phyloP scores from a whole-genome alignment of 2,329 filamentous ascomycete species.

The Epicoccum sorghinum region DNA sequence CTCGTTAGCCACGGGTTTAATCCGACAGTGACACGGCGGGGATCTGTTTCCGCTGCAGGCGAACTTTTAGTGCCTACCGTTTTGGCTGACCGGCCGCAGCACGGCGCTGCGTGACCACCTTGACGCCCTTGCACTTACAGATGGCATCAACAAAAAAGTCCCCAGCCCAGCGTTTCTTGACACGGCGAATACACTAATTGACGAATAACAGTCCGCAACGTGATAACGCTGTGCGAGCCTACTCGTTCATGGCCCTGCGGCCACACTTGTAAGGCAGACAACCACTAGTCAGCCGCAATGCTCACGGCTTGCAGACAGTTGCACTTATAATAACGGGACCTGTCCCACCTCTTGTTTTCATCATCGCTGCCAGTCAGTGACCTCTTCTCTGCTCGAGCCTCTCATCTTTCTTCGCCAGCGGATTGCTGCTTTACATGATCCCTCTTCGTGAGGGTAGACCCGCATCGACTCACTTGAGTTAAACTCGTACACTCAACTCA shows the following conservation, averaged over 20 bases:
- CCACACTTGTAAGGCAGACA: slow-evolving; percentile 16
- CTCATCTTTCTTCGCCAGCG: not conserved
- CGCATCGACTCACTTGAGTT: not conserved
- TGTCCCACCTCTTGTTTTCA: not conserved
- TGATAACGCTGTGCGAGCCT: slow-evolving; percentile 14
- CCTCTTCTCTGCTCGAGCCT: not conserved
- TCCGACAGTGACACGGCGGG: slow-evolving; percentile 6
- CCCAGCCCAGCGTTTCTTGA: slow-evolving; percentile 10
- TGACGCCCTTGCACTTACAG: slow-evolving; percentile 9
- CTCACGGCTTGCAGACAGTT: slow-evolving; percentile 7
- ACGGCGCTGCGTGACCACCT: slow-evolving; percentile 10
- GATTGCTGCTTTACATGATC: slow-evolving; percentile 8
- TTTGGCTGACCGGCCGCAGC: slow-evolving; percentile 16
- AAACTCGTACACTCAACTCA: not conserved
- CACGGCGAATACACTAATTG: slow-evolving; percentile 17
- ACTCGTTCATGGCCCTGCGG: slow-evolving; percentile 13
- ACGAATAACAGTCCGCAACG: slow-evolving; percentile 14
- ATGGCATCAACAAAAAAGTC: slow-evolving; percentile 8
- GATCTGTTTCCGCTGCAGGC: slow-evolving; percentile 9
- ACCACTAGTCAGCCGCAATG: slow-evolving; percentile 10
- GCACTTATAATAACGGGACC: slow-evolving; percentile 14
- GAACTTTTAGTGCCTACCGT: slow-evolving; percentile 6
- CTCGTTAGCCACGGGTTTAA: slow-evolving; percentile 1
- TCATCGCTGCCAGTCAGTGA: slow-evolving; percentile 1
- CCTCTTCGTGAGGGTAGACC: slow-evolving; percentile 12